phyloP scores from a whole-genome alignment of 2,329 filamentous ascomycete genomes.

The Claviceps pusilla region DNA sequence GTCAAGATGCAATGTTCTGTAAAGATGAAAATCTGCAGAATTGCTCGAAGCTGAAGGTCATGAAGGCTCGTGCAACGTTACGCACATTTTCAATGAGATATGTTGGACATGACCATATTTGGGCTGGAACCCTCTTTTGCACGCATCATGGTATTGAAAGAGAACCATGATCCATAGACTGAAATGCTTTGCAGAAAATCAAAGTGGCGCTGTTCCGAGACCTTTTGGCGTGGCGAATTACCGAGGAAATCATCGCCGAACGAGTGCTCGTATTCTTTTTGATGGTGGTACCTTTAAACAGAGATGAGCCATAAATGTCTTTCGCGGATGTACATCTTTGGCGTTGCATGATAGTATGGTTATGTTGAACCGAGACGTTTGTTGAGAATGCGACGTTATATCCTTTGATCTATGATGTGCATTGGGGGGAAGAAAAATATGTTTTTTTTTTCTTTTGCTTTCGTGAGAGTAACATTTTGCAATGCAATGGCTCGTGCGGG shows the following conservation, averaged over 20 bases:
- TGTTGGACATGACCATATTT: neutral
- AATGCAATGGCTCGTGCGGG: neutral
- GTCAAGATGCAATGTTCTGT: neutral
- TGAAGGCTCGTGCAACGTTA: constrained; percentile 2
- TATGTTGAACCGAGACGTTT: neutral
- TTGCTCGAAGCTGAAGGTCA: neutral
- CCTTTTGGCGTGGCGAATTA: neutral
- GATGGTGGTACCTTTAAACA: neutral
- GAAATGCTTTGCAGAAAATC: neutral
- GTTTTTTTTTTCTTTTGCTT: neutral
- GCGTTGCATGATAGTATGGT: neutral
- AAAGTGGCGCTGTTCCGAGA: constrained; percentile 1
- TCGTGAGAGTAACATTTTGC: neutral
- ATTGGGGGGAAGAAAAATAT: no score
- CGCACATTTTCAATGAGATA: neutral
- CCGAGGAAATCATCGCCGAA: neutral
- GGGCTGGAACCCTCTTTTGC: neutral
- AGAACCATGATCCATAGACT: neutral
- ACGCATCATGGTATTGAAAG: neutral
- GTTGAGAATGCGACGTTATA: neutral
- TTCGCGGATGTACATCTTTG: neutral
- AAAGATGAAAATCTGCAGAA: neutral
- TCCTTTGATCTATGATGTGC: neutral
- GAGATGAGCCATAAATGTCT: neutral
- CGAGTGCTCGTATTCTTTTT: neutral